Conservation (phyloP, 2,329 filamentous ascomycete genomes). For the Graphiopsis chlorocephala region DNA sequence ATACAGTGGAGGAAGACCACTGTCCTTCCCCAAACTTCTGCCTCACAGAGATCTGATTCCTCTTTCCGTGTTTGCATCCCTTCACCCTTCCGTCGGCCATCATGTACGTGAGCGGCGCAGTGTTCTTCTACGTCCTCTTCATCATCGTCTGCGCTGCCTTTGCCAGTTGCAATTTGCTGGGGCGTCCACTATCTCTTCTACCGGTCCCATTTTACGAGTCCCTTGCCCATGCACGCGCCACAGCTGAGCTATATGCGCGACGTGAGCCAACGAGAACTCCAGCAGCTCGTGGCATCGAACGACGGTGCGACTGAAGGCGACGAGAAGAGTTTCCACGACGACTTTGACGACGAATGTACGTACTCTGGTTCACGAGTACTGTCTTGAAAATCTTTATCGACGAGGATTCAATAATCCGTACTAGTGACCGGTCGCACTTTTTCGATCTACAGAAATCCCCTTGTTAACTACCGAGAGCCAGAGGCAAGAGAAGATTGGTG, state of each 20-base stretch:
- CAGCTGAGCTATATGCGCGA: slow-evolving; percentile 3
- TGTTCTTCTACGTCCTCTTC: neutral
- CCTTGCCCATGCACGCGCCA: neutral
- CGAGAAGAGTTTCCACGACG: neutral
- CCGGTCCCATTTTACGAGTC: neutral
- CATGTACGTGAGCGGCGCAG: neutral
- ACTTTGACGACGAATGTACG: slow-evolving; percentile 16
- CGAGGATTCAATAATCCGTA: too few relatives aligned
- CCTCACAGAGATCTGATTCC: neutral
- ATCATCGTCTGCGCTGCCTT: neutral
- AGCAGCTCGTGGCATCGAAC: neutral
- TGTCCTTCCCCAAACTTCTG: neutral
- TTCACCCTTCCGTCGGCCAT: neutral
- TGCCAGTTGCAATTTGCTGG: neutral
- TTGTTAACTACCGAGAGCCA: too few relatives aligned
- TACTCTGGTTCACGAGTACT: slow-evolving; percentile 16
- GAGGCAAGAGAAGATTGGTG: too few relatives aligned
- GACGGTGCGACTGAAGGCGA: neutral
- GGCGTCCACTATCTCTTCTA: neutral
- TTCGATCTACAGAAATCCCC: too few relatives aligned
- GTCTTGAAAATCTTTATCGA: too few relatives aligned
- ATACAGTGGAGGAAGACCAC: neutral
- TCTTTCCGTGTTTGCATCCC: too few relatives aligned
- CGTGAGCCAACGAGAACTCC: neutral
- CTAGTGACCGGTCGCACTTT: too few relatives aligned